Percentiles rank a stretch among this genome's conserved stretches.
phyloP scores from a whole-genome alignment of 768 basidiomycete genomes.

The Guyanaporus albipodus region DNA sequence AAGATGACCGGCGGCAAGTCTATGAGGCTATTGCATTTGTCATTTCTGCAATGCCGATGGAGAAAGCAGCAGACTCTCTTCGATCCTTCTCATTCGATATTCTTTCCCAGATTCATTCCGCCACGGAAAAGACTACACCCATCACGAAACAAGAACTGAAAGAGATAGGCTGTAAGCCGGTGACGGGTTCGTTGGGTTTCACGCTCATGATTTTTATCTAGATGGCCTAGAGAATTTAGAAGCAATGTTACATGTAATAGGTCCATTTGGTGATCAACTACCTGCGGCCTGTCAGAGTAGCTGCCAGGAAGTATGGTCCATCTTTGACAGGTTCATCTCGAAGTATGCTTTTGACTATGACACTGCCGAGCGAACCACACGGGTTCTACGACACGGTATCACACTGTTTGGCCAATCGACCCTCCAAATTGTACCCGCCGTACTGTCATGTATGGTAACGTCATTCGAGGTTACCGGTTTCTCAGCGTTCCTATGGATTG shows the following conservation, averaged over 20 bases:
- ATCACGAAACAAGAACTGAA: slow-evolving; percentile 71
- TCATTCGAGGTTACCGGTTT: slow-evolving; percentile 79
- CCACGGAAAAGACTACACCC: slow-evolving; percentile 49
- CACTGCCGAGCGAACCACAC: slow-evolving; percentile 78
- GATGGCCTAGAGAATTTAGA: slow-evolving; percentile 91
- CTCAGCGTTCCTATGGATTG: slow-evolving; percentile 92
- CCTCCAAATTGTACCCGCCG: slow-evolving; percentile 62
- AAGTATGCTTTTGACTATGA: slow-evolving; percentile 75
- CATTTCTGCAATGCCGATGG: slow-evolving; percentile 91
- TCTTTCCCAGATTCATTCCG: slow-evolving; percentile 66
- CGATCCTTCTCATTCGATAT: slow-evolving; percentile 85
- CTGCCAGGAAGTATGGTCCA: slow-evolving; percentile 73
- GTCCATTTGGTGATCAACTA: slow-evolving; percentile 76
- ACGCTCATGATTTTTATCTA: slow-evolving; percentile 28
- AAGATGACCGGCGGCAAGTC: slow-evolving; percentile 87
- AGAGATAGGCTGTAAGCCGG: slow-evolving; percentile 58
- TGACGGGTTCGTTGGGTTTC: not conserved
- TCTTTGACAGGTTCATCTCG: slow-evolving; percentile 76
- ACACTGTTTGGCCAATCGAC: slow-evolving; percentile 71
- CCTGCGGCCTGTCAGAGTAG: slow-evolving; percentile 77
- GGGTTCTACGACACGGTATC: slow-evolving; percentile 80
- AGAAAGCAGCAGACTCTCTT: slow-evolving; percentile 80
- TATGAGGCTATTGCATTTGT: slow-evolving; percentile 96
- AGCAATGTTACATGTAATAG: slow-evolving; percentile 82
- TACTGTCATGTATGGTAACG: slow-evolving; percentile 70